phyloP scores from a whole-genome alignment of 1,284 basidiomycete species.

The Ceratobasidium sp. region DNA sequence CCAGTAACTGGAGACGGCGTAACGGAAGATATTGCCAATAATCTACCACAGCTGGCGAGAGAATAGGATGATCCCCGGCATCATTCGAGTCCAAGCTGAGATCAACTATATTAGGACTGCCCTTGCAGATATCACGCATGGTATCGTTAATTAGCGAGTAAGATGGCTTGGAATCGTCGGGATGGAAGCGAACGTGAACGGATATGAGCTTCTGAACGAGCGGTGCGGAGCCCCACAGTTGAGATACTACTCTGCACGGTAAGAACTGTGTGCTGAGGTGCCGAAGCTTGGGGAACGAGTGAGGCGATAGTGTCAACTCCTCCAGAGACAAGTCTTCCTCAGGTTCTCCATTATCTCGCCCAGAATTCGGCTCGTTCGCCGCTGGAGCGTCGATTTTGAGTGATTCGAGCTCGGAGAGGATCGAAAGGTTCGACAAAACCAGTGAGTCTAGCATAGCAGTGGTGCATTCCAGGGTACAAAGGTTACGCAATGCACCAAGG shows the following conservation, averaged over 20 bases:
- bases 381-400: not conserved
- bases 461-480: not conserved
- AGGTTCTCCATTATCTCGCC: too few relatives aligned
- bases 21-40: not conserved
- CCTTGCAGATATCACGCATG: not conserved
- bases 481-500: not conserved
- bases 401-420: not conserved
- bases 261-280: not conserved
- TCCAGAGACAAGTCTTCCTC: not conserved
- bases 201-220: not conserved
- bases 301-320: not conserved
- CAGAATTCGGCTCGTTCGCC: too few relatives aligned
- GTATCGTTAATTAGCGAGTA: not conserved
- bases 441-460: not conserved
- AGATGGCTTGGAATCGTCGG: not conserved
- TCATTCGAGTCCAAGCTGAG: not conserved
- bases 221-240: not conserved
- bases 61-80: not conserved
- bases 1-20: not conserved
- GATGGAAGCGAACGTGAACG: not conserved
- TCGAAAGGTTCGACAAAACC: not conserved
- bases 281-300: slow-evolving; percentile 1
- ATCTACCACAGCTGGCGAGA: too few relatives aligned
- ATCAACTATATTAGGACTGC: not conserved
- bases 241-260: not conserved